Evolutionary conservation across 345 rosid genomes (phyloP).

Genomic region (Populus ilicifolia): DNA sequence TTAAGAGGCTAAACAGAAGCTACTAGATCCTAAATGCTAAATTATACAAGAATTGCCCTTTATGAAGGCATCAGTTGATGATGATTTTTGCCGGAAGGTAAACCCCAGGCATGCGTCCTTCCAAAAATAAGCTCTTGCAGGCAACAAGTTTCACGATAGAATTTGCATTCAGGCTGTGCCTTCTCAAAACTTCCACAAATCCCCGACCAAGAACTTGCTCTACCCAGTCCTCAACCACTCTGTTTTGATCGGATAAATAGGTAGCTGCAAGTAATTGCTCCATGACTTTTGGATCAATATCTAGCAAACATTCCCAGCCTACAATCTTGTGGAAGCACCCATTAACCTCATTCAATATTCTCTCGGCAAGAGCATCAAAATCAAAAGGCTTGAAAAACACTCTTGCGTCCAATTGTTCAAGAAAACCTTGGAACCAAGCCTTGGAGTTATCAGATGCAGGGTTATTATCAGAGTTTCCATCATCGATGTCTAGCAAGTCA

Average conservation of each 20-base stretch:
- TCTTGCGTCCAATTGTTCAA: constrained; percentile 41
- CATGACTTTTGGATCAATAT: constrained; percentile 46
- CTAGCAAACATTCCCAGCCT: constrained; percentile 41
- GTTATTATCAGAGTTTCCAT: constrained; percentile 25
- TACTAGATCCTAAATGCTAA: constrained; percentile 16
- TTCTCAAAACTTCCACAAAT: constrained; percentile 40
- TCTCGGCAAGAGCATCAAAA: constrained; percentile 51
- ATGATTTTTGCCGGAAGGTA: constrained; percentile 42
- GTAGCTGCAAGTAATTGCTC: constrained; percentile 48
- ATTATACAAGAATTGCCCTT: constrained; percentile 15
- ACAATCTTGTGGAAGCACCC: constrained; percentile 29
- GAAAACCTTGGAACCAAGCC: constrained; percentile 55
- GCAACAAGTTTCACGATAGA: constrained; percentile 38
- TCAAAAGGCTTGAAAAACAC: constrained; percentile 53
- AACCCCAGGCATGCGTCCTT: constrained; percentile 34
- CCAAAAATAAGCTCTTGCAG: constrained; percentile 25
- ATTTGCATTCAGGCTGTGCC: constrained; percentile 14
- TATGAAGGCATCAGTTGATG: constrained; percentile 17
- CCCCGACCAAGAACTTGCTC: constrained; percentile 41
- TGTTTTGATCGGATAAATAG: constrained; percentile 39
- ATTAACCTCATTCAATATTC: constrained; percentile 27
- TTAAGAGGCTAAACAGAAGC: constrained; percentile 17
- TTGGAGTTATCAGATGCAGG: constrained; percentile 38
- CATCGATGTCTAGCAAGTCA: constrained; percentile 8
- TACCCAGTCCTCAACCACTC: constrained; percentile 47